These are phyloP conservation scores for Diaporthe helianthi DNA, from an alignment of 2,329 filamentous ascomycete species.

Conservation along the genomic window DNA sequence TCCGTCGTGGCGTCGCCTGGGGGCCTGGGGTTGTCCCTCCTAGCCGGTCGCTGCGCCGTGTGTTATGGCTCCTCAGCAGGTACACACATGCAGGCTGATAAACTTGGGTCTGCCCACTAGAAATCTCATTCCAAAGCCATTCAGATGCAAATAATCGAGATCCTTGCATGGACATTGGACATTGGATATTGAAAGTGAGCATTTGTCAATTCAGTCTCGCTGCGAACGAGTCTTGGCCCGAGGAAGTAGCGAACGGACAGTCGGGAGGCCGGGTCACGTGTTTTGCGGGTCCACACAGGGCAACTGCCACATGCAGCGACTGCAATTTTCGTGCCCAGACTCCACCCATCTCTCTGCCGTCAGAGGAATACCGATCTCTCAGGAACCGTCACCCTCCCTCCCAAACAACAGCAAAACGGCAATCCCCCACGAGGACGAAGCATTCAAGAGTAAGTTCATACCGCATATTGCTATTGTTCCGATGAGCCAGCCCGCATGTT, in stretches of 20 bases:
- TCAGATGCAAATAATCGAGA: not conserved
- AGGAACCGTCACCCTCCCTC: conserved; percentile 41
- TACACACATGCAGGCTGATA: not conserved
- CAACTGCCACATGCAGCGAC: not conserved
- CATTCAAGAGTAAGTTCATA: conserved; percentile 65
- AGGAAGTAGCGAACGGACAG: not conserved
- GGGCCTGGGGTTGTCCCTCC: not conserved
- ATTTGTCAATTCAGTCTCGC: no score
- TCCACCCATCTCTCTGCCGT: conserved; percentile 43
- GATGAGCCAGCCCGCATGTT: not conserved
- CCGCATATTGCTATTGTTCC: conserved; percentile 6
- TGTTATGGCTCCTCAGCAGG: not conserved
- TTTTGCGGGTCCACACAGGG: not conserved
- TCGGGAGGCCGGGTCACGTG: conserved; percentile 8
- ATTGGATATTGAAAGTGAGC: not conserved
- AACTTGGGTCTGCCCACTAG: not conserved
- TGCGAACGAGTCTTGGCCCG: not conserved
- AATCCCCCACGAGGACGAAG: conserved; percentile 53
- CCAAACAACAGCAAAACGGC: conserved; percentile 33
- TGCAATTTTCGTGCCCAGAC: conserved; percentile 24
- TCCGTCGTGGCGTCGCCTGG: not conserved
- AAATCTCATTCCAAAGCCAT: not conserved
- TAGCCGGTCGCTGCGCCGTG: not conserved
- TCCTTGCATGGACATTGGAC: not conserved
- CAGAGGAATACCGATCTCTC: conserved; percentile 38